Conservation (phyloP, 1,284 basidiomycete genomes). For the Moesziomyces sp. region DNA sequence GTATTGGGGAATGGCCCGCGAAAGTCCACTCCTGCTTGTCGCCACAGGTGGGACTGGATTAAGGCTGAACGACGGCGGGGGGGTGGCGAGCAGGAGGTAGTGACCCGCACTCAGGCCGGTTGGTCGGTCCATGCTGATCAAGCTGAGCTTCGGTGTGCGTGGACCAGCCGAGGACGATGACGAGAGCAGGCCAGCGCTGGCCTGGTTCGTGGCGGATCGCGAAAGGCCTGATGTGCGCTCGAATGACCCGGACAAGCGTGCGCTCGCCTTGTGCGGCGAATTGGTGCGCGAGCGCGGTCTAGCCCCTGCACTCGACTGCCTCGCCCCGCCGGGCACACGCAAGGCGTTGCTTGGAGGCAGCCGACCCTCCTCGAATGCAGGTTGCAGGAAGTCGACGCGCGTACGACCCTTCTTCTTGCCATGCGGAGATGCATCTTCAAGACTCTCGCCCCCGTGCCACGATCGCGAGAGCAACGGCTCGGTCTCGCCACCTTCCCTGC, state of each 20-base stretch:
- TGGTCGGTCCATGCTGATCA: constrained; percentile 36
- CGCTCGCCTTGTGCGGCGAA: constrained; percentile 20
- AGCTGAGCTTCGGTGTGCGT: constrained; percentile 35
- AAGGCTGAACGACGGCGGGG: constrained; percentile 28
- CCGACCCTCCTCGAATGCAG: constrained; percentile 2
- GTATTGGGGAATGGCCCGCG: constrained; percentile 10
- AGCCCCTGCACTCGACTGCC: background rate
- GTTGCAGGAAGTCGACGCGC: constrained; percentile 21
- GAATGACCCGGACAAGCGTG: constrained; percentile 25
- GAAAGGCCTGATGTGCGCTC: constrained; percentile 23
- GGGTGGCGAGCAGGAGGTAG: constrained; percentile 35
- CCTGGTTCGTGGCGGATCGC: constrained; percentile 25
- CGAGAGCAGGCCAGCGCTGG: constrained; percentile 7
- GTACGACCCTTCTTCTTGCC: constrained; percentile 3
- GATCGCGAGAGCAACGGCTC: constrained; percentile 18
- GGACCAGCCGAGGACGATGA: constrained; percentile 4
- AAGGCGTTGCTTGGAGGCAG: constrained; percentile 19
- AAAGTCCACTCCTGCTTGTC: background rate
- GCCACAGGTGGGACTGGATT: constrained; percentile 8
- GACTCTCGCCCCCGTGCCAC: constrained; percentile 14
- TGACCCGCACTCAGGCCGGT: constrained; percentile 42
- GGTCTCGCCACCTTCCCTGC: constrained; percentile 6
- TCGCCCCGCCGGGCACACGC: constrained; percentile 15
- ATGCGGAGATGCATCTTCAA: background rate
- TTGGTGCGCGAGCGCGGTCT: constrained; percentile 39